These are phyloP conservation scores for Dichomitus squalens DNA, from an alignment of 1,284 basidiomycete species.

Conservation along the genomic window DNA sequence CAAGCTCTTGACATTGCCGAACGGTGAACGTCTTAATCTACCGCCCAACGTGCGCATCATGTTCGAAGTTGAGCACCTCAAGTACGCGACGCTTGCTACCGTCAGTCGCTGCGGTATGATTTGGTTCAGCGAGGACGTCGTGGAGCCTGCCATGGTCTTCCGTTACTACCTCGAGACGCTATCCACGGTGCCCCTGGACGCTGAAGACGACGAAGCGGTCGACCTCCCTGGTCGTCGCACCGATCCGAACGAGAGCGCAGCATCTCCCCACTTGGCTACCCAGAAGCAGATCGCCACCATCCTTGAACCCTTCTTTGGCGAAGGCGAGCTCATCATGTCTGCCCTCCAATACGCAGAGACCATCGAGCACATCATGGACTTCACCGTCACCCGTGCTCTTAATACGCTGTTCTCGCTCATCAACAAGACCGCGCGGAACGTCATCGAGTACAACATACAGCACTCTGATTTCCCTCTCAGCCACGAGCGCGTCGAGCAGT, in stretches of 20 bases:
- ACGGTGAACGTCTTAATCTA: conserved; percentile 96
- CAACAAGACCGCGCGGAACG: conserved; percentile 94
- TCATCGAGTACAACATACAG: conserved; percentile 94
- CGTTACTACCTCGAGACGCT: conserved; percentile 86
- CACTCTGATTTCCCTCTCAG: conserved; percentile 95
- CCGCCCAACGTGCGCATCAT: conserved; percentile 98
- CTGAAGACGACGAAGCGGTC: conserved; percentile 84
- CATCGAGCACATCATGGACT: conserved; percentile 98
- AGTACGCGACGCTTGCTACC: conserved; percentile 96
- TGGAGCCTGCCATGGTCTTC: conserved; percentile 92
- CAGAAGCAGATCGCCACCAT: conserved; percentile 83
- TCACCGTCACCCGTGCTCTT: conserved; percentile 89
- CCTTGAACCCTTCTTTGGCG: conserved; percentile 81
- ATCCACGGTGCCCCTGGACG: conserved; percentile 79
- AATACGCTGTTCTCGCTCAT: conserved; percentile 96
- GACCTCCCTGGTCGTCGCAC: conserved; percentile 64
- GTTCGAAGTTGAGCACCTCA: conserved; percentile 99
- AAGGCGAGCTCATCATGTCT: conserved; percentile 79
- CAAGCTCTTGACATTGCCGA: conserved; percentile 95
- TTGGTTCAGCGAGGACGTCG: conserved; percentile 98
- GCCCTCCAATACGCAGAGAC: conserved; percentile 82
- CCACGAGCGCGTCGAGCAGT: conserved; percentile 85
- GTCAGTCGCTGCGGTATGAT: conserved; percentile 99
- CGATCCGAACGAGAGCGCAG: conserved; percentile 53
- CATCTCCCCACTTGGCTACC: conserved; percentile 69